Conservation (phyloP, 345 rosid genomes). For the Excoecaria cochinchinensis region DNA sequence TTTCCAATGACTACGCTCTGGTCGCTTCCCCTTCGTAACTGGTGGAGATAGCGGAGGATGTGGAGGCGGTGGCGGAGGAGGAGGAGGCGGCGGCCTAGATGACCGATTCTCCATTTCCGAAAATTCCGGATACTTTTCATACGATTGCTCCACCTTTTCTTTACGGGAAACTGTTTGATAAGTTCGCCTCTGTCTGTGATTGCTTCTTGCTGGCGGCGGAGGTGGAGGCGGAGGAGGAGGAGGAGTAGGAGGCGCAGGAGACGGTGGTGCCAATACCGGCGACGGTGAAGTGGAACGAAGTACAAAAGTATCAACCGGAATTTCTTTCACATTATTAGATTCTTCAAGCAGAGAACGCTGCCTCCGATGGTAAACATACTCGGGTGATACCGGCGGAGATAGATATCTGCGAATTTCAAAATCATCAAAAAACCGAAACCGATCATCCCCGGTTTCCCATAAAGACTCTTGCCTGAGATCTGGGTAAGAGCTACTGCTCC, state of each 20-base stretch:
- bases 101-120: conserved; percentile 28
- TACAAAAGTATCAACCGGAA: conserved; percentile 58
- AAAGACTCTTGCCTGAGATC: conserved; percentile 56
- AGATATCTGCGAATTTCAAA: conserved; percentile 48
- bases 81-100: conserved; percentile 38
- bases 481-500: conserved; percentile 75
- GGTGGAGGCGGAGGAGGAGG: conserved; percentile 33
- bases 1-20: conserved; percentile 25
- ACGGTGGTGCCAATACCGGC: conserved; percentile 26
- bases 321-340: conserved; percentile 46
- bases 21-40: background rate
- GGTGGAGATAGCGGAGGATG: conserved; percentile 36
- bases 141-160: conserved; percentile 29
- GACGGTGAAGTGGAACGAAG: conserved; percentile 34
- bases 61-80: conserved; percentile 37
- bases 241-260: conserved; percentile 42
- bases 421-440: conserved; percentile 68
- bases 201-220: conserved; percentile 19
- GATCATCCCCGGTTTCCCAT: conserved; percentile 43
- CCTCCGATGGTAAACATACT: conserved; percentile 17
- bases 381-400: conserved; percentile 14
- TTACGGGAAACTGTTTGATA: conserved; percentile 37
- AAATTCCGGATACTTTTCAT: conserved; percentile 23
- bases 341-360: conserved; percentile 37
- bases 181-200: conserved; percentile 33